Evolutionary conservation across 257 asterid species (phyloP).

Genomic region (Lycium barbarum): DNA sequence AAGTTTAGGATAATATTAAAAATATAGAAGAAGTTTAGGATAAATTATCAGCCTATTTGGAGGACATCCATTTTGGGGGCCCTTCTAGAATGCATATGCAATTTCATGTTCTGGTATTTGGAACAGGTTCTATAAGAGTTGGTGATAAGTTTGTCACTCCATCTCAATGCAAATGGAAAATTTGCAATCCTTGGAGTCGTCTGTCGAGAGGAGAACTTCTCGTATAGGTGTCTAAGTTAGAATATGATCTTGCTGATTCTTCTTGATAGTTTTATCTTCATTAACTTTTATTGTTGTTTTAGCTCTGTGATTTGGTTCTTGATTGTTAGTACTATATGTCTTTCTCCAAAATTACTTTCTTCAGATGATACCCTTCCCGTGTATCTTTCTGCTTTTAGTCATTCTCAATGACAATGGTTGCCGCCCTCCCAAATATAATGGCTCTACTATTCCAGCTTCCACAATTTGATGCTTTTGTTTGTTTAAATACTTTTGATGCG

Average conservation of each 20-base stretch:
- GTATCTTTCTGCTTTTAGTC: not conserved
- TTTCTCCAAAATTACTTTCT: not conserved
- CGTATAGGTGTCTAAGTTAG: not conserved
- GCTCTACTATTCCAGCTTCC: not conserved
- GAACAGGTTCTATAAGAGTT: not conserved
- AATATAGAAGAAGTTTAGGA: not conserved
- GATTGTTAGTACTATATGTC: not conserved
- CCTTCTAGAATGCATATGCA: slow-evolving; percentile 18
- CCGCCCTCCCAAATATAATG: not conserved
- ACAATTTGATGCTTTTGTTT: not conserved
- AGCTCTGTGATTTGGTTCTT: not conserved
- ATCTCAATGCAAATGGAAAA: not conserved
- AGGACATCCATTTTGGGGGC: not conserved
- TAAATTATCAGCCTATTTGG: not conserved
- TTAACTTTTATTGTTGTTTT: not conserved
- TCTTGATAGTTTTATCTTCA: not conserved
- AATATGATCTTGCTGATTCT: not conserved
- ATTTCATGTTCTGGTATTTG: slow-evolving; percentile 10
- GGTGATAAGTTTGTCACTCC: not conserved
- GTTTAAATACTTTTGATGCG: not conserved
- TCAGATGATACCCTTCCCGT: not conserved
- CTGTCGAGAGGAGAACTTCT: not conserved
- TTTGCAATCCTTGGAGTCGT: not conserved
- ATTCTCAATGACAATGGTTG: not conserved
- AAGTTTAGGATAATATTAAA: not conserved